Conservation (phyloP, 2,329 filamentous ascomycete species). For the Corynespora cassiicola region DNA sequence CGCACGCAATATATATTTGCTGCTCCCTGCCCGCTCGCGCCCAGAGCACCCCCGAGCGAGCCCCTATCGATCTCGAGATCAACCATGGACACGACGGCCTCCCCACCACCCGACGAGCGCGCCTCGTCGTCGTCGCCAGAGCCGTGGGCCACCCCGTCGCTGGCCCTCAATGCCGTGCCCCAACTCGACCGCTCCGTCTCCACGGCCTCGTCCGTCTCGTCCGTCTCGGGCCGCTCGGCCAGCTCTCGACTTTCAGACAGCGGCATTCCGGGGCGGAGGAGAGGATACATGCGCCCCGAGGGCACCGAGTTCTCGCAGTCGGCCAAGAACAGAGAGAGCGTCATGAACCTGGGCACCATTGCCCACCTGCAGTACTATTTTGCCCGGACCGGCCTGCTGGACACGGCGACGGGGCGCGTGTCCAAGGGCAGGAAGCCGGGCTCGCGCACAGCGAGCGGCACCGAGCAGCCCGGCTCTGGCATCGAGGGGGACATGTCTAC, state of each 20-base stretch:
- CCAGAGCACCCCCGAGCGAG: not conserved
- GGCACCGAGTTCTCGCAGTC: slow-evolving; percentile 90
- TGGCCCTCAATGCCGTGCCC: slow-evolving; percentile 65
- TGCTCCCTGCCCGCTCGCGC: slow-evolving; percentile 1
- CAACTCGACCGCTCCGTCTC: slow-evolving; percentile 70
- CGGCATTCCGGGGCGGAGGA: slow-evolving; percentile 59
- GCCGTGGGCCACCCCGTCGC: slow-evolving; percentile 67
- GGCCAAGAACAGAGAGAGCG: slow-evolving; percentile 88
- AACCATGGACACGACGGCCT: slow-evolving; percentile 37
- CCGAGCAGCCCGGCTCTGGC: slow-evolving; percentile 33
- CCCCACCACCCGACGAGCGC: slow-evolving; percentile 53
- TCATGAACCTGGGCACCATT: slow-evolving; percentile 95
- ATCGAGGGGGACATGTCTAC: slow-evolving; percentile 33
- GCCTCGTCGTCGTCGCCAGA: slow-evolving; percentile 66
- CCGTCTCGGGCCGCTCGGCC: slow-evolving; percentile 68
- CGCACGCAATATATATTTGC: slow-evolving; percentile 1
- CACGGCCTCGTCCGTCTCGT: slow-evolving; percentile 62
- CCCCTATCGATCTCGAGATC: slow-evolving; percentile 20
- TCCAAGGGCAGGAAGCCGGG: slow-evolving; percentile 69
- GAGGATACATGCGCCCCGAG: slow-evolving; percentile 87
- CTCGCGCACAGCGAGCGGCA: slow-evolving; percentile 38
- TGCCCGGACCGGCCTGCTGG: slow-evolving; percentile 87
- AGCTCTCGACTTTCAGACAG: slow-evolving; percentile 59
- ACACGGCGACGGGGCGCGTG: slow-evolving; percentile 89
- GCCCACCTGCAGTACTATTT: slow-evolving; percentile 99